A percentile compares a stretch with the other conserved stretches of the same genome.
Evolutionary conservation across 192 early-diverging fungal species (phyloP).

Genomic region (Dispira simplex): DNA sequence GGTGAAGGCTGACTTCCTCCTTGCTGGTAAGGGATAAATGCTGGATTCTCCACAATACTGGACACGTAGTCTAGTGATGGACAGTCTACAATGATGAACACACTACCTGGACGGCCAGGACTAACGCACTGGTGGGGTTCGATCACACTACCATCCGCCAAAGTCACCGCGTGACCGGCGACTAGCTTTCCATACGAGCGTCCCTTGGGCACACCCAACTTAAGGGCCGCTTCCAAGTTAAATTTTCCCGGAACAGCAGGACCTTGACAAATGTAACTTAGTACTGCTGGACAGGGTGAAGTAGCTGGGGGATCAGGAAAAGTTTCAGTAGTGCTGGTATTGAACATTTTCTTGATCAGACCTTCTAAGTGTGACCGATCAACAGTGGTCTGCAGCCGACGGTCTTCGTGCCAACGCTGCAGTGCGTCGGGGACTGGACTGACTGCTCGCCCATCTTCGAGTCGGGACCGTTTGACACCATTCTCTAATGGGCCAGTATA

Average conservation of each 20-base stretch:
- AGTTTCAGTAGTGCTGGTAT: not conserved
- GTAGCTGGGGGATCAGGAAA: constrained; percentile 19
- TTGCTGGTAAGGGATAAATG: constrained; percentile 25
- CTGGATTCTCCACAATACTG: constrained; percentile 22
- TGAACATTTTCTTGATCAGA: constrained; percentile 18
- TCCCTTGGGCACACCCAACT: constrained; percentile 53
- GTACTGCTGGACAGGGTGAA: constrained; percentile 26
- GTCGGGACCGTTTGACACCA: not conserved
- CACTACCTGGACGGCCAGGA: constrained; percentile 35
- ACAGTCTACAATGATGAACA: constrained; percentile 56
- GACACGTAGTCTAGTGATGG: constrained; percentile 37
- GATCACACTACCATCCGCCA: constrained; percentile 47
- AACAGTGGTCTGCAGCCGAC: not conserved
- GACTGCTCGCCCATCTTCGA: constrained; percentile 7
- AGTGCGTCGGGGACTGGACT: constrained; percentile 2
- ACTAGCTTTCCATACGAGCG: constrained; percentile 39
- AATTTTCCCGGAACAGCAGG: constrained; percentile 70
- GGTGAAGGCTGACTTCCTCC: constrained; percentile 14
- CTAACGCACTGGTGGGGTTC: constrained; percentile 53
- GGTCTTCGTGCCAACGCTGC: not conserved
- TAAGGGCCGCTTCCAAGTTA: constrained; percentile 40
- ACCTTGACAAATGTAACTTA: constrained; percentile 63
- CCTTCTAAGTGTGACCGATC: constrained; percentile 3
- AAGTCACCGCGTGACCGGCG: constrained; percentile 37
- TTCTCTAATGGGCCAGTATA: not conserved